Percentiles rank a stretch among this genome's conserved stretches.
These are phyloP conservation scores for Phialophora chinensis DNA, from an alignment of 2,329 filamentous ascomycete genomes.

Conservation along the genomic window DNA sequence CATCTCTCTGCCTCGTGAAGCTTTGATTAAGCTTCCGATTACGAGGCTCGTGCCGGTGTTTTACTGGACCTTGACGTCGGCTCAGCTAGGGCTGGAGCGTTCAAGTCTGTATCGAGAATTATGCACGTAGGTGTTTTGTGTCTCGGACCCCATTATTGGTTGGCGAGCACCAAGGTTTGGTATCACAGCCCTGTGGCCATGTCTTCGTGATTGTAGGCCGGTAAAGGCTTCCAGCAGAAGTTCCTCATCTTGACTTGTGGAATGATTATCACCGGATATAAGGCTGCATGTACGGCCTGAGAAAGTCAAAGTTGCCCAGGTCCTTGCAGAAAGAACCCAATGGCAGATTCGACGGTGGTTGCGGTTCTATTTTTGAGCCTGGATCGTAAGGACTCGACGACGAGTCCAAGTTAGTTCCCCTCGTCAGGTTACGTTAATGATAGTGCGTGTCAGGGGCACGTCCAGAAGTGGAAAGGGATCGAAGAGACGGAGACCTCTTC, in stretches of 20 bases:
- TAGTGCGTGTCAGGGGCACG: neutral
- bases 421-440: no score
- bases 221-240: neutral
- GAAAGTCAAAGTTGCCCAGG: neutral
- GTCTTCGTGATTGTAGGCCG: neutral
- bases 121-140: neutral
- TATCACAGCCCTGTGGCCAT: neutral
- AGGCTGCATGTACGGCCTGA: neutral
- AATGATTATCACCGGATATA: neutral
- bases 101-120: neutral
- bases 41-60: neutral
- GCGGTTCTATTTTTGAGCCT: neutral
- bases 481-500: neutral
- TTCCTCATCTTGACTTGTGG: neutral
- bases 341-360: neutral
- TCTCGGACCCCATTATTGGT: neutral
- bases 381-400: neutral
- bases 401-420: neutral
- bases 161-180: neutral
- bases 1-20: neutral
- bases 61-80: neutral
- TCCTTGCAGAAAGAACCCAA: no score
- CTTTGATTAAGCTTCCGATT: constrained; percentile 9
- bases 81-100: neutral
- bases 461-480: neutral